These are phyloP conservation scores for Penicillium steckii DNA, from an alignment of 495 filamentous ascomycete species.

Conservation along the genomic window DNA sequence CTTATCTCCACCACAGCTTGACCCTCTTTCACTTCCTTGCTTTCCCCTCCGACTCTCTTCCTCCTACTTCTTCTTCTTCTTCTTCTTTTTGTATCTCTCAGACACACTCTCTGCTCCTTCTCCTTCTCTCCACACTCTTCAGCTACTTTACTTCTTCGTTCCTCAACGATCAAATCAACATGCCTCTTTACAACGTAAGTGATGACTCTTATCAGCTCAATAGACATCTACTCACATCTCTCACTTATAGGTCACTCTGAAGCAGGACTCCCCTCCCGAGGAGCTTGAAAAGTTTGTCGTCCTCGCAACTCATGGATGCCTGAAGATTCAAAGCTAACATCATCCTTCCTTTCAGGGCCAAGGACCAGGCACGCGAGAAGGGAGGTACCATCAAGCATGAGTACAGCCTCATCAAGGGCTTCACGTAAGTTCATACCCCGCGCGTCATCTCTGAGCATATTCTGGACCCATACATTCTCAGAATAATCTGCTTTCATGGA, in stretches of 20 bases:
- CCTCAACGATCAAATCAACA: slow-evolving; percentile 38
- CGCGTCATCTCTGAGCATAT: background rate
- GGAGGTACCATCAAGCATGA: slow-evolving; percentile 82
- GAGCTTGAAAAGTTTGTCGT: slow-evolving; percentile 61
- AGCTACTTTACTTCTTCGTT: background rate
- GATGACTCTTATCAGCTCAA: background rate
- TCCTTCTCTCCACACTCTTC: background rate
- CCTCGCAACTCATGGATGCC: background rate
- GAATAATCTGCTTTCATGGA: too few relatives aligned
- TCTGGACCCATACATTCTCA: slow-evolving; percentile 15
- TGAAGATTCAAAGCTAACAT: slow-evolving; percentile 4
- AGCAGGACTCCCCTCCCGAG: slow-evolving; percentile 56
- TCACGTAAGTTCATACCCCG: slow-evolving; percentile 62
- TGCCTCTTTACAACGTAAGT: slow-evolving; percentile 73
- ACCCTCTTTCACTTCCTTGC: slow-evolving; percentile 1
- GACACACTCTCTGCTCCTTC: too few relatives aligned
- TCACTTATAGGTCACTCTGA: slow-evolving; percentile 69
- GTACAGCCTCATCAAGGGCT: slow-evolving; percentile 84
- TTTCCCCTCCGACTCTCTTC: background rate
- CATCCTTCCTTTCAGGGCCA: slow-evolving; percentile 53
- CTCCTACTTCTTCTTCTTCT: background rate
- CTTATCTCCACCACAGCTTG: slow-evolving; percentile 10
- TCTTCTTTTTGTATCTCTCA: background rate
- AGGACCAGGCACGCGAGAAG: slow-evolving; percentile 63
- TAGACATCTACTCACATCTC: slow-evolving; percentile 13